Evolutionary conservation across 1,139 yeast genomes (phyloP), one percentile per base, ranked within the genome.

Genomic region (Kazachstania sp.): DNA sequence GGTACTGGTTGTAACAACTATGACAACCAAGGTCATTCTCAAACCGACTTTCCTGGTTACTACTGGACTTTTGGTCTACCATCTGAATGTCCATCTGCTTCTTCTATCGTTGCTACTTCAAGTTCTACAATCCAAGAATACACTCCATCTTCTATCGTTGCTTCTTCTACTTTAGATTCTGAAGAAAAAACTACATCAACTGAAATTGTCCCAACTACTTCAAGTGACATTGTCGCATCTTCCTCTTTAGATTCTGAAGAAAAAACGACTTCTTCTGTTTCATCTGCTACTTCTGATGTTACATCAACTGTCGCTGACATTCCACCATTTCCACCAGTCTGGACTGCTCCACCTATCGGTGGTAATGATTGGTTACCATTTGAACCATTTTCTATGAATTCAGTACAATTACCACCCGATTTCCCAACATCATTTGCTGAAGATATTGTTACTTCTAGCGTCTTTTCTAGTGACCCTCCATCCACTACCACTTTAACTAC

Each of bases 1-100:
- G 46, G 45, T 8, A 58, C 62, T 32, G 64, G 63, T 20, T 65
- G 69, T 49, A 52, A 51, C 45, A 44, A 49, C 34, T 45, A 44
- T 35, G 65, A 63, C 40, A 59, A 61, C 32, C 52, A 56, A 36
- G 60, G 57, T 16, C 51, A 58, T 29, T 56, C 65, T 2, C 54
- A 51, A 50, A 55, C 61, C 9, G 65, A 62, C 48, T 57, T 63
- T 35, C 59, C 68, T 6, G 55, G 58, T 5, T 65, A 56, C 48
- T 60, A 61, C 50, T 65, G 67, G 67, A 29, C 18, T 30, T 11
- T 31, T 23, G 20, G 26, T 15, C 13, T 29, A 23, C 41, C 41
- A 29, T 29, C 37, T 18, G 11, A 5, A 6, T 35, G 26, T 18
- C n/a, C 23, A 9, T 35, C 28, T 9, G n/a, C 19, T 11, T 35